Evolutionary conservation across 192 early-diverging fungal genomes (phyloP).

Genomic region (Backusella parvicylindrica): DNA sequence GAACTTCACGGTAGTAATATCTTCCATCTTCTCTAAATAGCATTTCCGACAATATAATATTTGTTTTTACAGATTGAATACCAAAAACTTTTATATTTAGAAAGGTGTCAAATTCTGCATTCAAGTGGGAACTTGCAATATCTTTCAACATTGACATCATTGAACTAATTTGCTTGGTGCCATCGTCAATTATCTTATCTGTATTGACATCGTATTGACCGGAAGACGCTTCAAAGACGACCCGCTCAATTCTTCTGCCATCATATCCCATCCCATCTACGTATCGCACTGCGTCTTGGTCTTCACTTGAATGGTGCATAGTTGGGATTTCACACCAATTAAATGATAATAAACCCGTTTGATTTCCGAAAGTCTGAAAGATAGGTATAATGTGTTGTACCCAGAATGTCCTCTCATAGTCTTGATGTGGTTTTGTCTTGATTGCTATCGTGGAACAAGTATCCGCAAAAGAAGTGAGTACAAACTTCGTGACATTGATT

Average conservation of each 20-base stretch:
- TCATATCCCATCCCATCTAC: constrained; percentile 8
- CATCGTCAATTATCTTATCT: constrained; percentile 7
- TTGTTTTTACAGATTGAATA: neutral
- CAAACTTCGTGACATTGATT: neutral
- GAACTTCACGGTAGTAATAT: neutral
- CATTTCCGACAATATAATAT: neutral
- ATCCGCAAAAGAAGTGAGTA: neutral
- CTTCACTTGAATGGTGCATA: neutral
- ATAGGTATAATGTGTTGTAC: neutral
- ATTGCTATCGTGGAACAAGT: neutral
- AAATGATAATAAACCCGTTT: neutral
- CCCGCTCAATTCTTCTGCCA: neutral
- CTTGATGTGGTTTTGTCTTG: neutral
- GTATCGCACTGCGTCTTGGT: neutral
- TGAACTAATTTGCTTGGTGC: constrained; percentile 3
- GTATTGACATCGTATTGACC: neutral
- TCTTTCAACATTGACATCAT: constrained; percentile 9
- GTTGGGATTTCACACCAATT: constrained; percentile 6
- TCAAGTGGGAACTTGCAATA: neutral
- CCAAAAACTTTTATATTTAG: neutral
- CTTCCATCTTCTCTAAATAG: neutral
- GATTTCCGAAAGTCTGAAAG: constrained; percentile 6
- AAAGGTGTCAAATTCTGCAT: neutral
- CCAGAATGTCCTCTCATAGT: constrained; percentile 7
- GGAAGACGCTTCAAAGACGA: neutral